phyloP scores from a whole-genome alignment of 2,329 filamentous ascomycete species.

The Aspergillus unguis region DNA sequence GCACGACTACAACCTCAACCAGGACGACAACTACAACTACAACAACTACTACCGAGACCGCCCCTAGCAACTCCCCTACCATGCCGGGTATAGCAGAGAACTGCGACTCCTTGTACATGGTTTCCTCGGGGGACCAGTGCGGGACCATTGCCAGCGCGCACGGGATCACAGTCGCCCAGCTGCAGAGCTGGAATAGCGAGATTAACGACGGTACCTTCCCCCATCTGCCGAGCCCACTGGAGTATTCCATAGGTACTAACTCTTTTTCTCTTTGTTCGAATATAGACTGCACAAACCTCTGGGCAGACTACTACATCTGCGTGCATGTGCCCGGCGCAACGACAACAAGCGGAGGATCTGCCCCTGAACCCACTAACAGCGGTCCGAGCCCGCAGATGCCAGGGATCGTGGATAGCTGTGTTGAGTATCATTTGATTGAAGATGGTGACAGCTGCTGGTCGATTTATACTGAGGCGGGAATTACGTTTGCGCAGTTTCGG shows the following conservation, averaged over 20 bases:
- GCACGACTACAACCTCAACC: not conserved
- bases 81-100: not conserved
- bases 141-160: not conserved
- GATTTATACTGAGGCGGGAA: not conserved
- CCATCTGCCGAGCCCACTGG: not conserved
- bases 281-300: constrained; percentile 4
- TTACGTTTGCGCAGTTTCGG: not conserved
- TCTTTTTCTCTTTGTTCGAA: no score
- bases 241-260: not conserved
- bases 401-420: not conserved
- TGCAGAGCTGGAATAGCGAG: not conserved
- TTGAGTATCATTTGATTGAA: not conserved
- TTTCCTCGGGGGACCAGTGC: not conserved
- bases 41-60: not conserved
- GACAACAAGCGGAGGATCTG: not conserved
- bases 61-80: not conserved
- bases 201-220: not conserved
- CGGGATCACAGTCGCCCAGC: not conserved
- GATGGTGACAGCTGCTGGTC: not conserved
- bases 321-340: not conserved
- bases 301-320: constrained; percentile 7
- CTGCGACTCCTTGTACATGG: constrained; percentile 3
- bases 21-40: constrained; percentile 1
- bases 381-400: not conserved
- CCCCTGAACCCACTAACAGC: not conserved